These are phyloP conservation scores for Diddensiella caesifluorescens DNA, from an alignment of 805 yeast species.

Conservation along the genomic window DNA sequence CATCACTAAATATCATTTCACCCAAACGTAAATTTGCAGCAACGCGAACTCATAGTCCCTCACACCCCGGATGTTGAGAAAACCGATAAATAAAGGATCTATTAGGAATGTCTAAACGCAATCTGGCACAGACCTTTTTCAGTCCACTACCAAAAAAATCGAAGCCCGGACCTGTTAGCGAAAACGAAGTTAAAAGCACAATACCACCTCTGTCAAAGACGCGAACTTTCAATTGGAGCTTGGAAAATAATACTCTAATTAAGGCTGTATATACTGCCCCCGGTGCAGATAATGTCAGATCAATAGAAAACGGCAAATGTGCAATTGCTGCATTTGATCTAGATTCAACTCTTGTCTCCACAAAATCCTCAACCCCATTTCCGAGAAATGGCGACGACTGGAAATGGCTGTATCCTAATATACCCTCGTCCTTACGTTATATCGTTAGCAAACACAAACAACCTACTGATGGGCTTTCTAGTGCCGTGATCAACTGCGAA, in stretches of 20 bases:
- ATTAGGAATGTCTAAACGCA: not conserved
- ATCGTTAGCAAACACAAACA: conserved; percentile 6
- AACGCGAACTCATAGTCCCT: not conserved
- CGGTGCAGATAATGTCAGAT: not conserved
- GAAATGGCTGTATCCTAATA: conserved; percentile 45
- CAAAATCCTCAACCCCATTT: conserved; percentile 59
- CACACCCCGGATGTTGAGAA: too few relatives aligned
- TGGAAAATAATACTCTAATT: conserved; percentile 1
- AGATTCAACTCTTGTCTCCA: conserved; percentile 69
- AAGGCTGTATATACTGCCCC: conserved; percentile 9
- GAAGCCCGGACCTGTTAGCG: not conserved
- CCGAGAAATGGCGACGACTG: conserved; percentile 64
- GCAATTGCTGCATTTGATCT: conserved; percentile 74
- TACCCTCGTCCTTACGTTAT: conserved; percentile 16
- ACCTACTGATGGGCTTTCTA: too few relatives aligned
- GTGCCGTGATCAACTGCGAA: not conserved
- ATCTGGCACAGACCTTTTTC: not conserved
- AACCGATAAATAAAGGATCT: too few relatives aligned
- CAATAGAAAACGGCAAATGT: not conserved
- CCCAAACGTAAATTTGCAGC: too few relatives aligned
- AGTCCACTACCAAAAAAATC: not conserved
- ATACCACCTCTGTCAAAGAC: not conserved
- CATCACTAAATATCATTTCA: too few relatives aligned
- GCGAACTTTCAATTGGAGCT: not conserved
- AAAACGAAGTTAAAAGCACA: too few relatives aligned